Conservation (phyloP, 352 stramenopile species). For the Phytophthora hybrid region DNA sequence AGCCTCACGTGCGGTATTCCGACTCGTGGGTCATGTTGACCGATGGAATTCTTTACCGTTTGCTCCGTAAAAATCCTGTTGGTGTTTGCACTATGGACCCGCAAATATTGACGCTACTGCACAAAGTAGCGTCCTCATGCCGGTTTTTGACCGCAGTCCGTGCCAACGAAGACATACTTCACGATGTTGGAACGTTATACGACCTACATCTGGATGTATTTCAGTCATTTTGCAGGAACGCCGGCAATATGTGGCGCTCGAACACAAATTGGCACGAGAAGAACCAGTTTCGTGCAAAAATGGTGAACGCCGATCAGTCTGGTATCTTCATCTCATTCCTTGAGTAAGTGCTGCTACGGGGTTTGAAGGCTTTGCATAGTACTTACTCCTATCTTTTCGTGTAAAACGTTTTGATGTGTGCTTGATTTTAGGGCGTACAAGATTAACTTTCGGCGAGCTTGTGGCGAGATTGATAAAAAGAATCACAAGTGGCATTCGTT, state of each 20-base stretch:
- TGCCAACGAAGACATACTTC: constrained; percentile 24
- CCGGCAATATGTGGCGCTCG: constrained; percentile 49
- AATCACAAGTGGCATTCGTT: constrained; percentile 66
- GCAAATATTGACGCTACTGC: constrained; percentile 56
- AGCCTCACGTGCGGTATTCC: constrained; percentile 42
- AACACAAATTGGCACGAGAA: constrained; percentile 34
- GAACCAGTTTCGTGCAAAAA: constrained; percentile 58
- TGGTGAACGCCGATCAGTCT: constrained; percentile 51
- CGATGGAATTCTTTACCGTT: constrained; percentile 67
- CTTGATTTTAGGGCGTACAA: constrained; percentile 64
- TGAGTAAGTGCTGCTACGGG: constrained; percentile 51
- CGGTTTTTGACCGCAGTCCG: constrained; percentile 48
- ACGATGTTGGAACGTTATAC: constrained; percentile 49
- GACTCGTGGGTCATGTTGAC: constrained; percentile 80
- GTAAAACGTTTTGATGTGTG: background rate
- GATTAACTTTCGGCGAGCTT: constrained; percentile 68
- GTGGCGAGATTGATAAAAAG: constrained; percentile 56
- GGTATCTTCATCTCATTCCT: constrained; percentile 76
- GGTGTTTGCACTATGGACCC: constrained; percentile 64
- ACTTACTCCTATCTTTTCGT: background rate
- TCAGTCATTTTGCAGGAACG: constrained; percentile 63
- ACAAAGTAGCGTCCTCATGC: constrained; percentile 45
- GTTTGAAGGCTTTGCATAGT: background rate
- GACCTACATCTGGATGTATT: constrained; percentile 78
- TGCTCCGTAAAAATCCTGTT: constrained; percentile 52